Conservation (phyloP, 495 filamentous ascomycete genomes). For the Aspergillus cristatus region DNA sequence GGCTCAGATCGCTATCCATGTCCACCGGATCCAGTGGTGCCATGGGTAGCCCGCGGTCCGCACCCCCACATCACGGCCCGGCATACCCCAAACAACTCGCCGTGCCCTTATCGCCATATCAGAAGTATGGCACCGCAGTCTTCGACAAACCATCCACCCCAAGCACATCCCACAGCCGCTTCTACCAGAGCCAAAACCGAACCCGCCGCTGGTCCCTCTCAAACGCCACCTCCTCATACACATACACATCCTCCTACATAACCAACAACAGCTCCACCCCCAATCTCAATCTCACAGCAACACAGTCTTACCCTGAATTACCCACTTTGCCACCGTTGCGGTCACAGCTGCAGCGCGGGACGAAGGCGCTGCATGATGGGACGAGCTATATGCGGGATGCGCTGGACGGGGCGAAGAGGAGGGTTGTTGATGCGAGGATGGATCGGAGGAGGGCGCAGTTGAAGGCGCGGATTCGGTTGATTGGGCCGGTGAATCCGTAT, state of each 20-base stretch:
- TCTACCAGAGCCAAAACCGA: slow-evolving; percentile 7
- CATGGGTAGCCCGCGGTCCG: no score
- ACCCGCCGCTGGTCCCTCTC: no score
- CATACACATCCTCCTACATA: slow-evolving; percentile 3
- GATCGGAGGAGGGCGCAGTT: slow-evolving; percentile 28
- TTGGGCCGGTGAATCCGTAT: slow-evolving; percentile 33
- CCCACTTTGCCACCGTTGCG: slow-evolving; percentile 4
- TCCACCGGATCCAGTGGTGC: slow-evolving; percentile 9
- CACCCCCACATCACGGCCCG: no score
- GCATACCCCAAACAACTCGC: slow-evolving; percentile 22
- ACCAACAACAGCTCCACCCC: slow-evolving; percentile 10
- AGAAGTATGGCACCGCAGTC: slow-evolving; percentile 26
- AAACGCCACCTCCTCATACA: background rate
- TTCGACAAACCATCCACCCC: slow-evolving; percentile 28
- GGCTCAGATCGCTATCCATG: slow-evolving; percentile 13
- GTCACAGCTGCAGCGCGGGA: slow-evolving; percentile 17
- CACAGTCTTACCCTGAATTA: no score
- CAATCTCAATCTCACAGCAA: no score
- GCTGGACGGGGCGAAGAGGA: slow-evolving; percentile 25
- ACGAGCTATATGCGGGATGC: slow-evolving; percentile 20
- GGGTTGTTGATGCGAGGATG: slow-evolving; percentile 22
- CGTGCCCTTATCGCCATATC: slow-evolving; percentile 27
- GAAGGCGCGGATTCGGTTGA: slow-evolving; percentile 36
- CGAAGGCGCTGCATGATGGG: slow-evolving; percentile 19
- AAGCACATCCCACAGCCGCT: slow-evolving; percentile 10